Percentiles rank a stretch among this genome's conserved stretches.
phyloP scores from a whole-genome alignment of 2,329 filamentous ascomycete species.

The Neonectria faginata region DNA sequence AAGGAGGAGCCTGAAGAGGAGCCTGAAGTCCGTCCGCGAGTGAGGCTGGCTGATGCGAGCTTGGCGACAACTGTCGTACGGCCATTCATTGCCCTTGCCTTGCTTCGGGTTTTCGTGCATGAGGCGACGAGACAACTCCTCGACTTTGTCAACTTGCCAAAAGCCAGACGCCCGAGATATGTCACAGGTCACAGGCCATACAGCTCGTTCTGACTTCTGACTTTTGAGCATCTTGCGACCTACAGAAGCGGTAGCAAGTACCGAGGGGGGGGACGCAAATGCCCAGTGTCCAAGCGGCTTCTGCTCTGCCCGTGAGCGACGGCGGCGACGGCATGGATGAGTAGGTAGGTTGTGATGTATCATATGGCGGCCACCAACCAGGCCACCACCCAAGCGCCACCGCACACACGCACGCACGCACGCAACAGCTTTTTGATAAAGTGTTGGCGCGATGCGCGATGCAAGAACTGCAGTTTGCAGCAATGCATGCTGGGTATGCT shows the following conservation, averaged over 20 bases:
- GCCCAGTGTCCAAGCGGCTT: not conserved
- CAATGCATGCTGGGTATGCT: not conserved
- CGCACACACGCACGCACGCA: not conserved
- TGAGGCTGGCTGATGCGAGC: slow-evolving; percentile 11
- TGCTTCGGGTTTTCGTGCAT: slow-evolving; percentile 1
- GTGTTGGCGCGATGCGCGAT: not conserved
- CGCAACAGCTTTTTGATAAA: not conserved
- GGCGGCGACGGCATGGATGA: not conserved
- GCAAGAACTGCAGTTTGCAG: not conserved
- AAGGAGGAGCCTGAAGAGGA: not conserved
- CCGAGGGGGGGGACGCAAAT: not conserved
- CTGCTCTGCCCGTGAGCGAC: not conserved
- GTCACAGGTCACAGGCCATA: not conserved
- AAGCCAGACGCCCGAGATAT: not conserved
- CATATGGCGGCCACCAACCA: not conserved
- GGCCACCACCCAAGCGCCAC: slow-evolving; percentile 1
- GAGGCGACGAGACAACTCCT: not conserved
- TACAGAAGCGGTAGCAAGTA: not conserved
- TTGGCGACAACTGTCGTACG: not conserved
- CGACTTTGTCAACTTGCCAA: not conserved
- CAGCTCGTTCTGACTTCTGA: not conserved
- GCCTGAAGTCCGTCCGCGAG: not conserved
- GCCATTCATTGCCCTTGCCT: slow-evolving; percentile 2
- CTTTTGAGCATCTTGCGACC: not conserved
- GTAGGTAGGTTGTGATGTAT: not conserved